Conservation (phyloP, 2,329 filamentous ascomycete genomes). For the Akanthomyces dipterigenus region DNA sequence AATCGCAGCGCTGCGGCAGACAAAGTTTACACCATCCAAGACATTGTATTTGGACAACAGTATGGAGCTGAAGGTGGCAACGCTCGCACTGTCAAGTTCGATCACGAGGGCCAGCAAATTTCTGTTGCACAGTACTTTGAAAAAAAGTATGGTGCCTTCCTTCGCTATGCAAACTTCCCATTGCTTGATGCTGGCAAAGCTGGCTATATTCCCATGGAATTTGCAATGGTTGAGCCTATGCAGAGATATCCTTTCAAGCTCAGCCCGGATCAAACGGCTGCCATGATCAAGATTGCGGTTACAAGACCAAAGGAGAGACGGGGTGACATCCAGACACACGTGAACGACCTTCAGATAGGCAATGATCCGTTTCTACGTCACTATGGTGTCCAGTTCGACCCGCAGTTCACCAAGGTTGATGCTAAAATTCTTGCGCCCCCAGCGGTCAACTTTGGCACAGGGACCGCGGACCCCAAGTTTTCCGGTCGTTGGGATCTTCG, state of each 20-base stretch:
- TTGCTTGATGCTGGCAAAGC: conserved; percentile 50
- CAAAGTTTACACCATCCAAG: conserved; percentile 46
- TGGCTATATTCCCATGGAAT: conserved; percentile 55
- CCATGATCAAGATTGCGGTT: conserved; percentile 93
- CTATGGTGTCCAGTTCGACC: conserved; percentile 67
- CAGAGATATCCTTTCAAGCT: conserved; percentile 60
- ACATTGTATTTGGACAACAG: conserved; percentile 40
- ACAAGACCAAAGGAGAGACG: conserved; percentile 66
- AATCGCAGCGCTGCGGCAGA: conserved; percentile 34
- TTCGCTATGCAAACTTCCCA: conserved; percentile 44
- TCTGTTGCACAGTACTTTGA: conserved; percentile 49
- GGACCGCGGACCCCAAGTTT: conserved; percentile 53
- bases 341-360: conserved; percentile 58
- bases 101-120: conserved; percentile 38
- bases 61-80: conserved; percentile 40
- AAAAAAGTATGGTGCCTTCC: conserved; percentile 44
- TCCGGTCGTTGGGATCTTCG: conserved; percentile 82
- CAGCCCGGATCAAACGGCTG: conserved; percentile 57
- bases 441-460: conserved; percentile 58
- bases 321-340: conserved; percentile 47
- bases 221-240: conserved; percentile 44
- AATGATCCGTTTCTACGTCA: conserved; percentile 63
- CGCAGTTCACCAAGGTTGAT: conserved; percentile 57
- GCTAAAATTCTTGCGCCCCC: conserved; percentile 68
- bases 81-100: conserved; percentile 49